A percentile compares a stretch with the other conserved stretches of the same genome.
Conservation (phyloP, 129 eudicot species). For the Lactuca sativa region DNA sequence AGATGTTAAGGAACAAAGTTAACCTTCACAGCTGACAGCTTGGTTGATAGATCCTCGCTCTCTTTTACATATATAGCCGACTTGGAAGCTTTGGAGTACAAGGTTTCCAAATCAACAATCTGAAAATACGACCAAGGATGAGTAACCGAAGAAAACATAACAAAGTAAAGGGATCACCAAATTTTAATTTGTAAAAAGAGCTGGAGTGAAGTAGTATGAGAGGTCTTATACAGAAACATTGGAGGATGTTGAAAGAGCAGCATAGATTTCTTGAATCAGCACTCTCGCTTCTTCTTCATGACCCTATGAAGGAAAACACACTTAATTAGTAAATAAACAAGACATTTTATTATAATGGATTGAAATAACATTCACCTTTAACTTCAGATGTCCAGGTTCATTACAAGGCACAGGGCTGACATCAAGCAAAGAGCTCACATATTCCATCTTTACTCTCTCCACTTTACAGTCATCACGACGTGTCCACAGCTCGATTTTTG, state of each 20-base stretch:
- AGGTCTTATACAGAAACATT: conserved; percentile 45
- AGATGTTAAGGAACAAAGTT: conserved; percentile 5
- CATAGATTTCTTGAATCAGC: conserved; percentile 61
- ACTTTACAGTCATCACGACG: conserved; percentile 23
- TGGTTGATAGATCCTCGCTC: conserved; percentile 59
- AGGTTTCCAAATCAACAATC: conserved; percentile 74
- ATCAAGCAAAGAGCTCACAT: conserved; percentile 52
- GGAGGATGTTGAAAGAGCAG: conserved; percentile 48
- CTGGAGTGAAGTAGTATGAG: background rate
- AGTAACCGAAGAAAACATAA: conserved; percentile 9
- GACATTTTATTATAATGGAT: background rate
- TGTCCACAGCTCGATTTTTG: conserved; percentile 57
- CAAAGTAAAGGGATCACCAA: background rate
- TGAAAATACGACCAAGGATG: conserved; percentile 26
- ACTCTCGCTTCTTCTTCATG: conserved; percentile 62
- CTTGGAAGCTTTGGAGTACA: conserved; percentile 48
- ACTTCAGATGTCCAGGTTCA: conserved; percentile 61
- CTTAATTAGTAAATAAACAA: conserved; percentile 1
- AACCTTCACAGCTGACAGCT: conserved; percentile 72
- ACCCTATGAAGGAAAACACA: conserved; percentile 41
- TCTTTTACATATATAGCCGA: conserved; percentile 61
- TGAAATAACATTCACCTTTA: conserved; percentile 55
- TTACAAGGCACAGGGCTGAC: conserved; percentile 63
- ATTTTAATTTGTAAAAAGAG: conserved; percentile 2
- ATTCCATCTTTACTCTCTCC: conserved; percentile 70